Base-by-base conservation (phyloP, 129 eudicot species). In the Pittosporum tobira region DNA sequence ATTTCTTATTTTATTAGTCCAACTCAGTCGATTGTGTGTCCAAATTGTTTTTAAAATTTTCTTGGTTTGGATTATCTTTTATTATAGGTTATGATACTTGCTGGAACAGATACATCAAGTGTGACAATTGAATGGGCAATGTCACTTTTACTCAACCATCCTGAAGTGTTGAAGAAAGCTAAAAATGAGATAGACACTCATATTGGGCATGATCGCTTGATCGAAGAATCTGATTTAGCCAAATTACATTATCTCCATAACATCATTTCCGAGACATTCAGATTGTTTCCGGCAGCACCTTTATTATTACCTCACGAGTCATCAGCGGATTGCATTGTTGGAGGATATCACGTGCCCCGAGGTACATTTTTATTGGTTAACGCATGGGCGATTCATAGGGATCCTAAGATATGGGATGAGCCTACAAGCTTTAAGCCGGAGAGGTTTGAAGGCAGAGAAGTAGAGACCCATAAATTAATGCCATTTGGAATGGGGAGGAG, bases 401-500 rank as follows among this genome's bases (percentile, higher is more conserved):
- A 77, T 45, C 75, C 72, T 7, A 20, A 34, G 24, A 31, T 49
- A n/a, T 68, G 83, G 79, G 76, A 64, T 11, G 79, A 78, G 2
- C 69, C 83, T 0, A 46, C 36, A 13, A 49, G 31, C 48, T 79
- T 75, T 57, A 79, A 67, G n/a, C 81, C 85, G n/a, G 85, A 79
- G 73, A 67, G 81, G 55, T 75, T 79, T 60, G 69, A 75, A 23
- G 70, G 73, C 1, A 37, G 6, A 6, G 85, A 58, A 20, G 56
- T 48, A 28, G 77, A 57, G 21, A 44, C 38, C 23, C 70, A 57
- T 4, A 69, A 56, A 56, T 49, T 75, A 30, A 37, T 75, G 72
- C 86, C 81, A 12, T 80, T 80, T 60, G 82, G 86, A 6, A 62
- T 54, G 62, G 86, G 86, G 10, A 68, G 86, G 29, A 76, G 81